These are phyloP conservation scores for Nakataea oryzae DNA, from an alignment of 2,329 filamentous ascomycete genomes.

Conservation along the genomic window DNA sequence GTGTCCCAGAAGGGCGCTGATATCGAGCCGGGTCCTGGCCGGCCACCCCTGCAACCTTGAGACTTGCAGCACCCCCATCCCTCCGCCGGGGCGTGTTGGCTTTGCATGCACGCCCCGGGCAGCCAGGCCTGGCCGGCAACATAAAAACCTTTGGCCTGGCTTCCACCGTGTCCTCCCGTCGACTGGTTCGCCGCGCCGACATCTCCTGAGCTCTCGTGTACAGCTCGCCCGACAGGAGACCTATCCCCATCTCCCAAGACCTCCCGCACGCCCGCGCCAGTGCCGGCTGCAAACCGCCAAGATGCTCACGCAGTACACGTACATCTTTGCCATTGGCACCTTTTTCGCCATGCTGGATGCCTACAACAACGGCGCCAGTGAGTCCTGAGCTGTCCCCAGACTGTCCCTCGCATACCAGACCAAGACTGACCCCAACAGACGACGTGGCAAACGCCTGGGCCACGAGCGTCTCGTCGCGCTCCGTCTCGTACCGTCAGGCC, in stretches of 20 bases:
- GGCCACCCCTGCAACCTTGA: background rate
- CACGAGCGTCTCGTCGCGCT: slow-evolving; percentile 71
- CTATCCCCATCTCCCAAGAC: background rate
- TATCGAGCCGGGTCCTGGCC: background rate
- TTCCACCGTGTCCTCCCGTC: background rate
- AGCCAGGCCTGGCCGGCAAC: background rate
- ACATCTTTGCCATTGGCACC: slow-evolving; percentile 67
- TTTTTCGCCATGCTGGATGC: slow-evolving; percentile 67
- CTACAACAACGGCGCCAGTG: slow-evolving; percentile 71
- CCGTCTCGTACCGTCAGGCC: slow-evolving; percentile 59
- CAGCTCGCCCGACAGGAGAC: background rate
- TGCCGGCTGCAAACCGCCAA: slow-evolving; percentile 18
- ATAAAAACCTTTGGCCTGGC: background rate
- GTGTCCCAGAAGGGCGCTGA: background rate
- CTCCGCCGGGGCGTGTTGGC: background rate
- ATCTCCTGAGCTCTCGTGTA: background rate
- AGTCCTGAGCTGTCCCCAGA: slow-evolving; percentile 17
- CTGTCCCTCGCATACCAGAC: too few species aligned
- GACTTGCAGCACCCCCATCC: background rate
- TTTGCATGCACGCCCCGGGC: background rate
- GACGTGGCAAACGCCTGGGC: slow-evolving; percentile 82
- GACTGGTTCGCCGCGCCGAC: background rate
- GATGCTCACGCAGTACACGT: slow-evolving; percentile 54
- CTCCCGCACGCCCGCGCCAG: background rate
- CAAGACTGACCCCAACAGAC: too few species aligned